Evolutionary conservation across 345 rosid species (phyloP).

Genomic region (Durio zibethinus): DNA sequence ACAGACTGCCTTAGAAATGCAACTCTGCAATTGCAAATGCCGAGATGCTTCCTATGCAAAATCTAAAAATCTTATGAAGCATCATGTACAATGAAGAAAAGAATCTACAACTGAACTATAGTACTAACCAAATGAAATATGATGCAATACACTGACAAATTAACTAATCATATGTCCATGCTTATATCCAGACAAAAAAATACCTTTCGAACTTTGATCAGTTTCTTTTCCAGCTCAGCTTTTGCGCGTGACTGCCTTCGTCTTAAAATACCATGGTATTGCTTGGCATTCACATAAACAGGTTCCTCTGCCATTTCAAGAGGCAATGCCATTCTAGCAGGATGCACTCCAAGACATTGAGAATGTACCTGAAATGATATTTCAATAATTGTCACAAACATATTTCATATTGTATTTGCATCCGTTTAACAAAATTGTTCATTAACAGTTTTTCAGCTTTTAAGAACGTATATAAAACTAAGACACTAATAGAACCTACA

Average conservation of each 20-base stretch:
- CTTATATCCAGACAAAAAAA: background rate
- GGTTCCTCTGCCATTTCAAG: slow-evolving; percentile 61
- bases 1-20: background rate
- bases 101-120: background rate
- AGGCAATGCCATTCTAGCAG: slow-evolving; percentile 58
- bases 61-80: background rate
- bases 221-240: slow-evolving; percentile 56
- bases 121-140: background rate
- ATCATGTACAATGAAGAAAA: slow-evolving; percentile 1
- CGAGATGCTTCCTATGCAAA: background rate
- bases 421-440: background rate
- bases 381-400: background rate
- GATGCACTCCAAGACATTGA: slow-evolving; percentile 39
- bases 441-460: background rate
- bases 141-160: background rate
- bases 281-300: slow-evolving; percentile 78
- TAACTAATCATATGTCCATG: background rate
- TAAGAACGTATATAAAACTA: background rate
- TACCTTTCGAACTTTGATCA: slow-evolving; percentile 57
- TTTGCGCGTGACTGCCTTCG: slow-evolving; percentile 67
- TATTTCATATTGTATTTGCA: background rate
- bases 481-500: background rate
- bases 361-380: slow-evolving; percentile 38
- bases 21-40: background rate
- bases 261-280: slow-evolving; percentile 67